Evolutionary conservation across 805 yeast genomes (phyloP).

Genomic region (Starmerella scarabaei): DNA sequence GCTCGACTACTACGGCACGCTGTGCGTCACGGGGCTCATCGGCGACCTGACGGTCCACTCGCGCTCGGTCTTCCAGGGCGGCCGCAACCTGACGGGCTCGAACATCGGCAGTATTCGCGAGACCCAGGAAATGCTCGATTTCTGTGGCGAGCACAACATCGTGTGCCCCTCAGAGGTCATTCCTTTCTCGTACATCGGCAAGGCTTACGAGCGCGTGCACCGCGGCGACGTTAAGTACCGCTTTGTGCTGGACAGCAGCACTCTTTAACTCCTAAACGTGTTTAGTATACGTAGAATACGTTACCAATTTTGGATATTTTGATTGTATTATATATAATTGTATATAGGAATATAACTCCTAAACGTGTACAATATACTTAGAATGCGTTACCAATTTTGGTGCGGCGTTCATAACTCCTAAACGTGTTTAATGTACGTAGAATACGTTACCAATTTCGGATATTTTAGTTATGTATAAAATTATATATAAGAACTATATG

Average conservation of each 20-base stretch:
- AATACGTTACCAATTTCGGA: background rate
- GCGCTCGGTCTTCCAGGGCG: slow-evolving; percentile 35
- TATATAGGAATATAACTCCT: background rate
- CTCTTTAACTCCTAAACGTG: background rate
- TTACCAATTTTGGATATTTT: background rate
- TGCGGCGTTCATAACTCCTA: too few relatives aligned
- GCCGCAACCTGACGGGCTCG: slow-evolving; percentile 30
- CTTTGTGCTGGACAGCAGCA: slow-evolving; percentile 17
- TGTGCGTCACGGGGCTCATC: slow-evolving; percentile 59
- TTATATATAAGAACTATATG: too few relatives aligned
- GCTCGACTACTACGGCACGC: slow-evolving; percentile 45
- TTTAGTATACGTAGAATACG: background rate
- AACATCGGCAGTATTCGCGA: slow-evolving; percentile 51
- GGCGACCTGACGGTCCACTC: slow-evolving; percentile 35
- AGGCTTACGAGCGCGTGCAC: slow-evolving; percentile 15
- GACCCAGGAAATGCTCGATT: slow-evolving; percentile 50
- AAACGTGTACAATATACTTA: background rate
- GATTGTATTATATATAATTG: background rate
- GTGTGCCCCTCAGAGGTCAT: slow-evolving; percentile 53
- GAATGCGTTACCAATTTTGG: background rate
- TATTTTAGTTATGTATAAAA: background rate
- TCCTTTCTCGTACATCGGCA: slow-evolving; percentile 29
- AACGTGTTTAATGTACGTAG: background rate
- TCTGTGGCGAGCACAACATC: slow-evolving; percentile 48
- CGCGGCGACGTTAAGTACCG: slow-evolving; percentile 19